Conservation (phyloP, 2,329 filamentous ascomycete species). For the Talaromyces sp. region DNA sequence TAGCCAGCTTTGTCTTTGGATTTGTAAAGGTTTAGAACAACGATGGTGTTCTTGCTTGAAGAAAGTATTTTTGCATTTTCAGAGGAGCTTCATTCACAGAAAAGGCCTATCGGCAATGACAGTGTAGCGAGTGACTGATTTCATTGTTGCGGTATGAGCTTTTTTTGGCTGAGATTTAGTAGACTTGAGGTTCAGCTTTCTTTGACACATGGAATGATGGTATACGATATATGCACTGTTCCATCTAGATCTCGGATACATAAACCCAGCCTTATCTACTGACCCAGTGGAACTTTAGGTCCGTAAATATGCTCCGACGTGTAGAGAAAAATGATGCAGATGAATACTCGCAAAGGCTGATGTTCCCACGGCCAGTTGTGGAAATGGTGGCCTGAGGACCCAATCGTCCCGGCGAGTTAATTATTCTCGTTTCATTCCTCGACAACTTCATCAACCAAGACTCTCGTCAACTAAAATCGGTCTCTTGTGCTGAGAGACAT, state of each 20-base stretch:
- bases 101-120: neutral
- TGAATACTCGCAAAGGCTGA: neutral
- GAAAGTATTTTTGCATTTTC: neutral
- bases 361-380: neutral
- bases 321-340: neutral
- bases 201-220: neutral
- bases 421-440: neutral
- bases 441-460: neutral
- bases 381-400: neutral
- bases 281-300: no score
- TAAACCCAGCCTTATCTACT: neutral
- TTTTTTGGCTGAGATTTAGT: neutral
- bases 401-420: neutral
- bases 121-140: neutral
- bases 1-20: slow-evolving; percentile 2
- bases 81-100: slow-evolving; percentile 1
- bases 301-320: neutral
- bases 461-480: neutral
- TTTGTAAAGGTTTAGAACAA: slow-evolving; percentile 7
- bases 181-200: neutral
- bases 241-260: neutral
- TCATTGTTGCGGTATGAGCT: neutral
- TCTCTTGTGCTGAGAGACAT: neutral
- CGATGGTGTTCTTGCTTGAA: neutral
- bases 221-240: neutral